Conservation (phyloP, 805 yeast genomes). For the Nadsonia fulvescens region DNA sequence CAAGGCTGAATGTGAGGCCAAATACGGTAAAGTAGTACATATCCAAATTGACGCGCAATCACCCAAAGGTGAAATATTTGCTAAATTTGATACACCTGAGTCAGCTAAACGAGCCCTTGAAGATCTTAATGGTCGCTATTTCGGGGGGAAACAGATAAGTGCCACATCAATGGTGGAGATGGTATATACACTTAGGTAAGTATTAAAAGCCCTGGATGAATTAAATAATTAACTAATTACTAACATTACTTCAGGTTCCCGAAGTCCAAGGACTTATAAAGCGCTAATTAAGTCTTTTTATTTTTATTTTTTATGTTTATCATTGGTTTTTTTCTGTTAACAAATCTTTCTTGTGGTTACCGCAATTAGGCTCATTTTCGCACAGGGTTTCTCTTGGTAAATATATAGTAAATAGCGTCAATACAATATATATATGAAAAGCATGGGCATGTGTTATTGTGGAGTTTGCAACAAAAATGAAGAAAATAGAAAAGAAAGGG, state of each 20-base stretch:
- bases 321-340: not conserved
- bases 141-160: constrained; percentile 18
- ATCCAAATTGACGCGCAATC: constrained; percentile 14
- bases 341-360: no score
- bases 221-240: not conserved
- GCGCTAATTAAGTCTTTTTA: constrained; percentile 1
- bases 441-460: no score
- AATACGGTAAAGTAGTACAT: constrained; percentile 19
- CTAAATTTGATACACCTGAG: constrained; percentile 14
- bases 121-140: constrained; percentile 19
- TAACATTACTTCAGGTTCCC: constrained; percentile 9
- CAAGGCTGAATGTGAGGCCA: constrained; percentile 19
- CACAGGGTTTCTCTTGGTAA: no score
- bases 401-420: no score
- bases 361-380: not conserved
- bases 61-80: constrained; percentile 17
- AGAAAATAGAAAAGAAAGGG: no score
- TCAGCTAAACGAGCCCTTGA: constrained; percentile 16
- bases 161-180: constrained; percentile 17
- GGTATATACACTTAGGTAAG: constrained; percentile 16
- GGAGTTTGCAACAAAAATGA: no score
- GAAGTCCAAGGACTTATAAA: constrained; percentile 8
- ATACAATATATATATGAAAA: no score
- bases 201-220: not conserved
- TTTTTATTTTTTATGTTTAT: not conserved